phyloP scores from a whole-genome alignment of 106 monocot species.

The Platanthera zijinensis region DNA sequence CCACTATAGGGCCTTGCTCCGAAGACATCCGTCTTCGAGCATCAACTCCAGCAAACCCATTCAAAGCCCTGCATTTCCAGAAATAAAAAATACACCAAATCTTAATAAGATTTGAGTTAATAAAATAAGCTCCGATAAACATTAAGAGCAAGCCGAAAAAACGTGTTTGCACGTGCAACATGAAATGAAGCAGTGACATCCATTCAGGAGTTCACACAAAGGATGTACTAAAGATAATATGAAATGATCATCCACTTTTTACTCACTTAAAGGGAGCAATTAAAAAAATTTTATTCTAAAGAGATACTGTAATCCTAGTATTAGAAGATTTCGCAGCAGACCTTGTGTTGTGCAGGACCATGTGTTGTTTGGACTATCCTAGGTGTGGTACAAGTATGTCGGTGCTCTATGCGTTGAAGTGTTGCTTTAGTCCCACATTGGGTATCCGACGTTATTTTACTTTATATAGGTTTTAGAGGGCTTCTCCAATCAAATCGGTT shows the following conservation, averaged over 20 bases:
- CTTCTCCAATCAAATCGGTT: too few relatives aligned
- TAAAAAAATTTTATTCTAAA: not conserved
- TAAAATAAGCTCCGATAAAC: not conserved
- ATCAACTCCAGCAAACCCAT: constrained; percentile 69
- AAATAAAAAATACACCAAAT: not conserved
- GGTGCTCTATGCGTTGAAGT: too few relatives aligned
- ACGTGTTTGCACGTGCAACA: not conserved
- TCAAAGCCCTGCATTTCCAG: constrained; percentile 41
- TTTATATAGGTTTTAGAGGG: too few relatives aligned
- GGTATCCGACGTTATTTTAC: too few relatives aligned
- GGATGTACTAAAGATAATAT: too few relatives aligned
- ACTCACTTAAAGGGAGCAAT: not conserved
- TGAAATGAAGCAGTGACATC: not conserved
- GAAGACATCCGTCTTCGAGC: constrained; percentile 64
- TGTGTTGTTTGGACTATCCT: too few relatives aligned
- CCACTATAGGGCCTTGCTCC: constrained; percentile 81
- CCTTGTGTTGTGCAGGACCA: too few relatives aligned
- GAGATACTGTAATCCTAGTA: not conserved
- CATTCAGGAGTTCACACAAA: too few relatives aligned
- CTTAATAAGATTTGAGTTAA: not conserved
- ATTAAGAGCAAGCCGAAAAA: not conserved
- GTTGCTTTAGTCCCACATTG: too few relatives aligned
- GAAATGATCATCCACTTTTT: not conserved
- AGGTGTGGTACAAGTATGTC: too few relatives aligned
- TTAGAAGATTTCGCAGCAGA: not conserved